Base-by-base conservation (phyloP, 225 moss, liverwort and hornwort genomes). In the Marchantia paleacea region DNA sequence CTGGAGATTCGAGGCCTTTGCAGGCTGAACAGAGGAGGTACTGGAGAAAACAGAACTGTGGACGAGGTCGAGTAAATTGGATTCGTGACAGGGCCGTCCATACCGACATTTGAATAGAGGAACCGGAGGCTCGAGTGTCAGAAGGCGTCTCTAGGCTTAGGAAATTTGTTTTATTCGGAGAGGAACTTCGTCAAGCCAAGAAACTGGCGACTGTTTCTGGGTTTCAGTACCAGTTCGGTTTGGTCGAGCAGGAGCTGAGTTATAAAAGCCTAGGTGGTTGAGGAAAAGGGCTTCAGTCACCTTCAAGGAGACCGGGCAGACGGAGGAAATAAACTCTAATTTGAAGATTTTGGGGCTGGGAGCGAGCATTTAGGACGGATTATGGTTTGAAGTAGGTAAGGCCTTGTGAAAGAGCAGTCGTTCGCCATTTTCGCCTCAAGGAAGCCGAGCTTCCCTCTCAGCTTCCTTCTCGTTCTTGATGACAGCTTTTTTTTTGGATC, bases 371-470 rank as follows among this genome's bases (percentile, higher is more conserved):
- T 72, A n/a, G 51, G 52, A 52, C 72, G n/a, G 72, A 72, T 72
- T 72, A 72, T 72, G n/a, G 24, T 50, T 24, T 72, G 72, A 72
- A 52, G 72, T 72, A 25, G 52, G 72, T 72, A 52, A 72, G 52
- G 52, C 13, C 72, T 50, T 22, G 52, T 52, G 50, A 52, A 72
- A 22, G 9, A 71, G 19, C 71, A 18, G 47, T 65, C 65, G 65
- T 65, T 9, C 26, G 65, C 65, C 9, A 4, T 65, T 11, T 71
- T 47, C 13, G 26, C 13, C 48, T 7, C 7, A 48, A 48, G 47
- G 48, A 70, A 18, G 69, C 18, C 11, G 47, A 49, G 18, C 39
- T 39, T 70, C 39, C 69, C 11, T 22, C 6, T 39, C 19, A 70
- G 39, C 0, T 47, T 49, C 47, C 19, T 47, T 47, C 48, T 70